Conservation (phyloP, 2,329 filamentous ascomycete genomes). For the Cladophialophora chaetospira region DNA sequence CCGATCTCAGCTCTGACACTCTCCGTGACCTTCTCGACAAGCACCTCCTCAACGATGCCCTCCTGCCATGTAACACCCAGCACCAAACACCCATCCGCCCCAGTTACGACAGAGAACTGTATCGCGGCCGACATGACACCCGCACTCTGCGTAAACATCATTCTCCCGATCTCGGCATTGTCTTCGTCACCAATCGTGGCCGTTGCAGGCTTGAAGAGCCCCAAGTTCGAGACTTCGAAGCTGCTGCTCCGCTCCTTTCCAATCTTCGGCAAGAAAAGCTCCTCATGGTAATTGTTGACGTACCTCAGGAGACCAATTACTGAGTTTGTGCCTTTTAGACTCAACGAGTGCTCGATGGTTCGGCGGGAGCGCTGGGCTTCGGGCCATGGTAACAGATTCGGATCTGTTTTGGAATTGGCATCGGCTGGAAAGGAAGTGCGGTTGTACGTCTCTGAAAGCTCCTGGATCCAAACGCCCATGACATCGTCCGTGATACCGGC, state of each 20-base stretch:
- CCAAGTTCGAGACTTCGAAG: constrained; percentile 53
- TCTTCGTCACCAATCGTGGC: constrained; percentile 12
- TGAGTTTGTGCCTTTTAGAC: constrained; percentile 39
- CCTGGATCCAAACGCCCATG: constrained; percentile 44
- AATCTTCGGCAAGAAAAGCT: constrained; percentile 41
- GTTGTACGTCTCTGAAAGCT: constrained; percentile 37
- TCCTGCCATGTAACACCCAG: constrained; percentile 23
- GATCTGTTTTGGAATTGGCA: constrained; percentile 13
- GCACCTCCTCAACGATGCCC: constrained; percentile 15
- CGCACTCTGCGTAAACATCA: constrained; percentile 50
- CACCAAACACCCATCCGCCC: constrained; percentile 47
- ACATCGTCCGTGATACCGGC: constrained; percentile 39
- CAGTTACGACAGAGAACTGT: constrained; percentile 45
- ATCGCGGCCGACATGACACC: constrained; percentile 44
- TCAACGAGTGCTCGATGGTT: constrained; percentile 37
- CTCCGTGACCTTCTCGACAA: constrained; percentile 4
- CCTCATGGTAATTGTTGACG: constrained; percentile 43
- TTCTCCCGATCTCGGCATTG: constrained; percentile 38
- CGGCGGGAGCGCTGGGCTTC: constrained; percentile 38
- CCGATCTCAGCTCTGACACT: background rate
- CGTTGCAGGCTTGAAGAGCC: constrained; percentile 36
- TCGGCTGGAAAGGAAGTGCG: constrained; percentile 29
- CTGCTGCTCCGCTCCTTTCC: constrained; percentile 43
- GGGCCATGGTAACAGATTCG: constrained; percentile 35
- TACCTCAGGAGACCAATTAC: constrained; percentile 44